Evolutionary conservation across 176 grass and related monocot species (phyloP).

Genomic region (Oryza longistaminata): DNA sequence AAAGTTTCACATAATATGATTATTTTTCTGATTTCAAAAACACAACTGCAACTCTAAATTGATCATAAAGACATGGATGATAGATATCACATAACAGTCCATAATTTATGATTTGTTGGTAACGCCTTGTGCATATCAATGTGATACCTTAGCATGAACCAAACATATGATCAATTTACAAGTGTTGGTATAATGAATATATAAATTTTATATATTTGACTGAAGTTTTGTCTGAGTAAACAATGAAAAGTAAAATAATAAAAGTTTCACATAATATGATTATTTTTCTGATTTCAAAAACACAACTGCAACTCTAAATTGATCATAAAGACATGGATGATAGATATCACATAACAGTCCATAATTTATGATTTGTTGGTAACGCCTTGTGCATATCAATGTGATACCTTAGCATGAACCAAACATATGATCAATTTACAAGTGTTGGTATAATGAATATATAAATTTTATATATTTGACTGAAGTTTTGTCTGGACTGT

Average conservation of each 20-base stretch:
- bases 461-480: conserved; percentile 6
- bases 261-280: background rate
- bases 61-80: background rate
- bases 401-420: background rate
- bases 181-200: background rate
- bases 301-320: background rate
- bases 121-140: background rate
- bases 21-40: background rate
- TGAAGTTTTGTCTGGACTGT: background rate
- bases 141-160: background rate
- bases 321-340: background rate
- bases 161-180: conserved; percentile 19
- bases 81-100: background rate
- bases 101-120: background rate
- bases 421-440: conserved; percentile 19
- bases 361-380: background rate
- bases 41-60: background rate
- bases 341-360: background rate
- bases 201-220: no score
- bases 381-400: background rate
- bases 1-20: background rate
- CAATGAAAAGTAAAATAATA: background rate
- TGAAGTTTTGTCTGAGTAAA: no score
- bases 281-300: background rate
- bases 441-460: background rate